A percentile compares a stretch with the other conserved stretches of the same genome.
phyloP scores from a whole-genome alignment of 305 asterid species.

The Fraxinus velutina region DNA sequence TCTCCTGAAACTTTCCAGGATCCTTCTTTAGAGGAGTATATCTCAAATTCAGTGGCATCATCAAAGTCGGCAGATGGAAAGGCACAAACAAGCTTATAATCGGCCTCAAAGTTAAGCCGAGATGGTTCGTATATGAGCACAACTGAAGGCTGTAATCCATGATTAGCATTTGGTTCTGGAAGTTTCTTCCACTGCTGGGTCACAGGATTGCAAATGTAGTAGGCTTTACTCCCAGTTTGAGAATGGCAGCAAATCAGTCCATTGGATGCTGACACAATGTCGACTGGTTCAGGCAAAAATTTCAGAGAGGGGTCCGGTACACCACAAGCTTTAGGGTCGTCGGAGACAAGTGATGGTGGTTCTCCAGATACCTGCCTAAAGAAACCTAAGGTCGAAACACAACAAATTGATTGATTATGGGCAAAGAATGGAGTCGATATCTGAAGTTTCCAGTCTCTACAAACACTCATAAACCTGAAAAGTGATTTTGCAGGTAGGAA shows the following conservation, averaged over 20 bases:
- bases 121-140: constrained; percentile 40
- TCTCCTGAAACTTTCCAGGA: constrained; percentile 50
- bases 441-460: constrained; percentile 54
- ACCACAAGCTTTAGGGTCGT: constrained; percentile 37
- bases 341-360: constrained; percentile 29
- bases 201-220: constrained; percentile 51
- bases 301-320: constrained; percentile 44
- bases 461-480: constrained; percentile 39
- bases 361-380: constrained; percentile 35
- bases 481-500: constrained; percentile 58
- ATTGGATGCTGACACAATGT: constrained; percentile 43
- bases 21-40: constrained; percentile 41
- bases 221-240: constrained; percentile 24
- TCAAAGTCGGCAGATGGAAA: constrained; percentile 45
- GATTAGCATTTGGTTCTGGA: constrained; percentile 45
- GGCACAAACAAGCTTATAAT: constrained; percentile 44
- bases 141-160: constrained; percentile 38
- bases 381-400: constrained; percentile 31
- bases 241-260: constrained; percentile 55
- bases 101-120: constrained; percentile 43
- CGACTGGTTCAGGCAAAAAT: constrained; percentile 51
- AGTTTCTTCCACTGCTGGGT: constrained; percentile 43
- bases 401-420: constrained; percentile 40
- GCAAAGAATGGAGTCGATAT: constrained; percentile 48
- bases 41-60: constrained; percentile 53